A percentile compares a stretch with the other conserved stretches of the same genome.
Conservation (phyloP, 106 monocot genomes). For the Vanilla planifolia region DNA sequence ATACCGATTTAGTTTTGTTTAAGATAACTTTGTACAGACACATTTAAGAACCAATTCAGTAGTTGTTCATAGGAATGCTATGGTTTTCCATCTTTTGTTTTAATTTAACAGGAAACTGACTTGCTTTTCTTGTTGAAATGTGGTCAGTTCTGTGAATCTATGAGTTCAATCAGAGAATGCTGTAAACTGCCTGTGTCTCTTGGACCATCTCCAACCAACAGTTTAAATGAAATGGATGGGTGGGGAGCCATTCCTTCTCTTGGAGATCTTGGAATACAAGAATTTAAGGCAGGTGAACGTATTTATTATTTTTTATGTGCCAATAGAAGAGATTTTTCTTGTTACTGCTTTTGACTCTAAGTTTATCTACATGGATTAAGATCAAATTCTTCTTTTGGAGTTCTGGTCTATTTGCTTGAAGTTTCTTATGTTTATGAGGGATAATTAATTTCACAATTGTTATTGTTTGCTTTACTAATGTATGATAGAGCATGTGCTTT, state of each 20-base stretch:
- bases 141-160: slow-evolving; percentile 76
- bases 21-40: too few relatives aligned
- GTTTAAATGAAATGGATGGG: slow-evolving; percentile 52
- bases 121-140: slow-evolving; percentile 2
- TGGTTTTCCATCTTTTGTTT: neutral
- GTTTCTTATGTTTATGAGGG: neutral
- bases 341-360: neutral
- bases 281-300: slow-evolving; percentile 44
- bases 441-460: neutral
- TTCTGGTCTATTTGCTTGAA: neutral
- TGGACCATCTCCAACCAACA: slow-evolving; percentile 45
- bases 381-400: neutral
- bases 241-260: slow-evolving; percentile 74
- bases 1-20: too few relatives aligned
- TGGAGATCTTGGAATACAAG: slow-evolving; percentile 43
- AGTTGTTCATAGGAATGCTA: neutral
- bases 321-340: neutral
- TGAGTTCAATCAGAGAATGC: slow-evolving; percentile 58
- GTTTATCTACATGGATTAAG: neutral
- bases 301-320: neutral
- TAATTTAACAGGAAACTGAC: neutral
- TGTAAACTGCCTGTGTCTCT: slow-evolving; percentile 62
- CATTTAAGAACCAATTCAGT: too few relatives aligned
- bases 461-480: neutral
- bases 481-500: neutral